Percentiles rank a stretch among this genome's conserved stretches.
phyloP scores from a whole-genome alignment of 495 filamentous ascomycete genomes.

The Penicillium malachiteum region DNA sequence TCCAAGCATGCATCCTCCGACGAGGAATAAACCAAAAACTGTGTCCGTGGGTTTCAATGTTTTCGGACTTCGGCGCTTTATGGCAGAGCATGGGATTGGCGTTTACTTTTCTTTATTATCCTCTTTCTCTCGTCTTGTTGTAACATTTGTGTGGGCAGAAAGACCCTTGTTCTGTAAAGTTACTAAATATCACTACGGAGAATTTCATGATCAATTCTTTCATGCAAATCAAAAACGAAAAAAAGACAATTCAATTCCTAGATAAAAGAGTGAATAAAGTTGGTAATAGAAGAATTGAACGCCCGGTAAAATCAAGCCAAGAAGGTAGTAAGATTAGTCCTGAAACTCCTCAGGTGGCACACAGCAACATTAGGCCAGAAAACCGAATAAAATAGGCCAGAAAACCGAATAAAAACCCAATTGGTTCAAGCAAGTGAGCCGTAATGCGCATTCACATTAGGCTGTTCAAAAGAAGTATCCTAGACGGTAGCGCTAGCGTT shows the following conservation, averaged over 20 bases:
- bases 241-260: neutral
- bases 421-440: no score
- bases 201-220: neutral
- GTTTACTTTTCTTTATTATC: slow-evolving; percentile 20
- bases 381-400: neutral
- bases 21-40: slow-evolving; percentile 24
- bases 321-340: no score
- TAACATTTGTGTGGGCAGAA: slow-evolving; percentile 1
- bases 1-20: slow-evolving; percentile 37
- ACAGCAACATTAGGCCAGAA: no score
- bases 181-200: slow-evolving; percentile 12
- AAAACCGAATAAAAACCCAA: neutral
- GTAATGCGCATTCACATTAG: neutral
- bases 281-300: neutral
- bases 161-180: slow-evolving; percentile 20
- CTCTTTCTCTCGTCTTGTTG: slow-evolving; percentile 4
- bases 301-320: neutral
- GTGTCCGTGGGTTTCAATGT: slow-evolving; percentile 15
- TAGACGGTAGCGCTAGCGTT: neutral
- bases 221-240: neutral
- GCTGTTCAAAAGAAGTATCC: neutral
- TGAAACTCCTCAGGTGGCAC: no score
- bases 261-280: neutral
- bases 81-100: slow-evolving; percentile 35
- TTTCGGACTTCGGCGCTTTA: slow-evolving; percentile 31